Base-by-base conservation (phyloP, 805 yeast species). In the Ogataea populi-albae region DNA sequence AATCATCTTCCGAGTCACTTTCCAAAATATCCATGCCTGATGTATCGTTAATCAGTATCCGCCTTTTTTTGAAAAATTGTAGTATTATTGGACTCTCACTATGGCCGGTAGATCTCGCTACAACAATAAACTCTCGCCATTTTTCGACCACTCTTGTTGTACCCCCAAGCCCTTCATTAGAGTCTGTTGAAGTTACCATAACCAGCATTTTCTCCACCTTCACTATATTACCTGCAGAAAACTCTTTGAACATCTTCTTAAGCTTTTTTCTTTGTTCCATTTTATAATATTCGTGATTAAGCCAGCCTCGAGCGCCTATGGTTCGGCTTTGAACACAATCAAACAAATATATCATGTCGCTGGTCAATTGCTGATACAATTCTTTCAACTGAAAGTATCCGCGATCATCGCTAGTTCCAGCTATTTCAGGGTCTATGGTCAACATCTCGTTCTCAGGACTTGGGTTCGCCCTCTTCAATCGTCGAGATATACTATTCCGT, bases 41-140 rank as follows among this genome's bases (percentile, higher is more conserved):
- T 8, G 35, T 30, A 26, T 54, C 59, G 8, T 40, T 40, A 5
- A 37, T 32, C 23, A 61, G 54, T 12, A 68, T 67, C 32, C 61
- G 60, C 26, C 73, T 58, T 3, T 62, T 57, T 9, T 69, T 71
- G 58, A 77, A 81, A 41, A 88, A 74, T 49, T 87, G 88, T 1
- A 87, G 41, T 3, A 66, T 55, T 1, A 86, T 52, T 0, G 94
- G 89, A 7, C 63, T 59, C 2, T 62, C 65, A 0, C 51, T 31
- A 38, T 68, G 61, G 11, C 75, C 79, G 0, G 85, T 77, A n/a
- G 75, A 71, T 40, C 91, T 64, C 1, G 82, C 79, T 2, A 84
- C 86, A 3, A 84, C 81, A 18, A 77, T 63, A 52, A 79, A 86
- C 54, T 89, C 96, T 41, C 71, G 76, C 93, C 96, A 87, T 31